Evolutionary conservation across 805 yeast genomes (phyloP).

Genomic region (Metschnikowia shivogae): DNA sequence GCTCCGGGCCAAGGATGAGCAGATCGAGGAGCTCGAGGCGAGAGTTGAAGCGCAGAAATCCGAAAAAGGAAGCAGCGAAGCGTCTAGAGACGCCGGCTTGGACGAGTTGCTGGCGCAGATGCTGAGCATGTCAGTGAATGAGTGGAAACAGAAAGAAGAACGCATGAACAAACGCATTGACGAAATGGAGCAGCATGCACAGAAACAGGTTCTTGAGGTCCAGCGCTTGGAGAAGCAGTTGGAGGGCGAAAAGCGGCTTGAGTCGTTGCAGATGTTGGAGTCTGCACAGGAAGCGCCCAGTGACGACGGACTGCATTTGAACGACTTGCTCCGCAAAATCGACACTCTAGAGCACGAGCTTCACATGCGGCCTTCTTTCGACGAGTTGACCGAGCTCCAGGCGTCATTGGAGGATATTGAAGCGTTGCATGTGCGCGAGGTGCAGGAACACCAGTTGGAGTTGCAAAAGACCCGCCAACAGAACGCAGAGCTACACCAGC

Average conservation of each 20-base stretch:
- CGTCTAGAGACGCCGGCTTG: background rate
- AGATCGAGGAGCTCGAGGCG: conserved; percentile 14
- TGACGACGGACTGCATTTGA: background rate
- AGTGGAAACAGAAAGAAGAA: conserved; percentile 9
- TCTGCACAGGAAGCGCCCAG: background rate
- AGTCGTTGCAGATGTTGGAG: background rate
- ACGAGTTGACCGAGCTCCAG: conserved; percentile 42
- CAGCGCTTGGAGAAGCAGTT: background rate
- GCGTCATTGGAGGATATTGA: conserved; percentile 42
- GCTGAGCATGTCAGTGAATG: conserved; percentile 9
- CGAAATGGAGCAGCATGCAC: conserved; percentile 3
- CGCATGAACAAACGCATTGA: conserved; percentile 4
- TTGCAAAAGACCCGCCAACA: conserved; percentile 20
- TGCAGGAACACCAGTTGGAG: conserved; percentile 24
- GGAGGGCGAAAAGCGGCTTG: background rate
- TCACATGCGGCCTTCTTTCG: conserved; percentile 37
- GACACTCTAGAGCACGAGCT: conserved; percentile 30
- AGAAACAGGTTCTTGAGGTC: background rate
- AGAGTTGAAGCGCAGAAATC: conserved; percentile 8
- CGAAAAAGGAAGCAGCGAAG: background rate
- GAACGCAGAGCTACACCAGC: conserved; percentile 21
- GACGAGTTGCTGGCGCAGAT: conserved; percentile 7
- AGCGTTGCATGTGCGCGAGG: conserved; percentile 32
- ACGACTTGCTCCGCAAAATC: conserved; percentile 10
- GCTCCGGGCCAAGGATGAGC: conserved; percentile 12